Conservation (phyloP, 768 basidiomycete species). For the Serendipita vermifera region DNA sequence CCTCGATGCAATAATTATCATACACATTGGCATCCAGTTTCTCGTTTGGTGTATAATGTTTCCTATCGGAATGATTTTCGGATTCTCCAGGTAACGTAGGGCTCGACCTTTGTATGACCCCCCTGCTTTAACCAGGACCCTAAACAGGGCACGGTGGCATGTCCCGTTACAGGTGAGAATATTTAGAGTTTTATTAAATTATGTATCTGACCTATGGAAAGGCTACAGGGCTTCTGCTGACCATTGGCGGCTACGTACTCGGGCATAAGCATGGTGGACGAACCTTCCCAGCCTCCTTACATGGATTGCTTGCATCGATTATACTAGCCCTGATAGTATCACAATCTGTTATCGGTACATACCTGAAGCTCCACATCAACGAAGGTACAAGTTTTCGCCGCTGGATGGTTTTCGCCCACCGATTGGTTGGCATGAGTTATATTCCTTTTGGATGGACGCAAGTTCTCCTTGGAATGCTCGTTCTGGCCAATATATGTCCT, state of each 20-base stretch:
- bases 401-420: neutral
- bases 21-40: constrained; percentile 70
- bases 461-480: constrained; percentile 2
- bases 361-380: constrained; percentile 84
- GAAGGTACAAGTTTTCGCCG: constrained; percentile 38
- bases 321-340: constrained; percentile 45
- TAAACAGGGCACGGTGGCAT: constrained; percentile 71
- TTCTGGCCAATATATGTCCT: constrained; percentile 1
- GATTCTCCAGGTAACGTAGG: constrained; percentile 23
- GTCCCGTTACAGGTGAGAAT: constrained; percentile 66
- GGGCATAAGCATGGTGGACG: constrained; percentile 83
- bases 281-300: constrained; percentile 57
- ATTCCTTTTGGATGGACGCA: constrained; percentile 1
- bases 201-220: constrained; percentile 20
- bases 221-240: constrained; percentile 56
- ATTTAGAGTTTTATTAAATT: neutral
- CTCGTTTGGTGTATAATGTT: constrained; percentile 78
- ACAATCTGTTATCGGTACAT: constrained; percentile 67
- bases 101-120: neutral
- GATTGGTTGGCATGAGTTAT: constrained; percentile 6
- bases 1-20: constrained; percentile 65
- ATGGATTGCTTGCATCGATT: constrained; percentile 57
- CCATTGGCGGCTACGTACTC: constrained; percentile 59
- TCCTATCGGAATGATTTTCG: constrained; percentile 47
- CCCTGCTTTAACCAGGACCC: constrained; percentile 28